Conservation (phyloP, 202 grass and related monocot genomes). For the Dendrocalamus latiflorus region DNA sequence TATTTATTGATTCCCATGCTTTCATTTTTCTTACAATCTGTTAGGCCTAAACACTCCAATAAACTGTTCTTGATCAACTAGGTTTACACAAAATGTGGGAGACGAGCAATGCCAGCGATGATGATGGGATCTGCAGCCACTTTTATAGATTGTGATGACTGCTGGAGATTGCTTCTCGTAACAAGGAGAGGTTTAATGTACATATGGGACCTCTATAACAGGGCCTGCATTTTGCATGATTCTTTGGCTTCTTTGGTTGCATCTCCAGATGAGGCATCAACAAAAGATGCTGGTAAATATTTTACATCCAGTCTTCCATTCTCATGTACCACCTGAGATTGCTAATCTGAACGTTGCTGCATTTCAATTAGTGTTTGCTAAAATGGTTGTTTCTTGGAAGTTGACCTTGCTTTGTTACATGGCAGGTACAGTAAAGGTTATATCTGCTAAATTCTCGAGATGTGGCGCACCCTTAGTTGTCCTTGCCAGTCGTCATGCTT, state of each 20-base stretch:
- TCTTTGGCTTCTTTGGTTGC: constrained; percentile 70
- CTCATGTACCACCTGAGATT: not conserved
- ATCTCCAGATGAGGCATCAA: constrained; percentile 40
- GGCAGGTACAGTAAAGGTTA: constrained; percentile 79
- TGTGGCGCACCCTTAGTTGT: constrained; percentile 83
- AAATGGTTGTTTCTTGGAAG: not conserved
- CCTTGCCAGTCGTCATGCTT: constrained; percentile 70
- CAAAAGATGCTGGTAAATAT: constrained; percentile 75
- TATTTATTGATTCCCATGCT: not conserved
- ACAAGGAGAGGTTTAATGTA: constrained; percentile 81
- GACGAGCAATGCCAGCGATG: constrained; percentile 82
- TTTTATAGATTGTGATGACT: constrained; percentile 91
- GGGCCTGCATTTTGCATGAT: constrained; percentile 77
- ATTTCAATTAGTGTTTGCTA: not conserved
- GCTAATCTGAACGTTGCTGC: not conserved
- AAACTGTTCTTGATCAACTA: constrained; percentile 32
- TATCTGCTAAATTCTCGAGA: constrained; percentile 86
- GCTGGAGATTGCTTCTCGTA: constrained; percentile 88
- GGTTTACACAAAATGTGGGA: constrained; percentile 92
- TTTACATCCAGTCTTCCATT: not conserved
- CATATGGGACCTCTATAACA: constrained; percentile 80
- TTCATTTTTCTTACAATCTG: not conserved
- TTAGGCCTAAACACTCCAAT: not conserved
- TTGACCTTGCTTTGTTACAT: constrained; percentile 22
- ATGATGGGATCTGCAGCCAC: constrained; percentile 84